These are phyloP conservation scores for Fusarium sp. DNA, from an alignment of 2,329 filamentous ascomycete genomes.

Conservation along the genomic window DNA sequence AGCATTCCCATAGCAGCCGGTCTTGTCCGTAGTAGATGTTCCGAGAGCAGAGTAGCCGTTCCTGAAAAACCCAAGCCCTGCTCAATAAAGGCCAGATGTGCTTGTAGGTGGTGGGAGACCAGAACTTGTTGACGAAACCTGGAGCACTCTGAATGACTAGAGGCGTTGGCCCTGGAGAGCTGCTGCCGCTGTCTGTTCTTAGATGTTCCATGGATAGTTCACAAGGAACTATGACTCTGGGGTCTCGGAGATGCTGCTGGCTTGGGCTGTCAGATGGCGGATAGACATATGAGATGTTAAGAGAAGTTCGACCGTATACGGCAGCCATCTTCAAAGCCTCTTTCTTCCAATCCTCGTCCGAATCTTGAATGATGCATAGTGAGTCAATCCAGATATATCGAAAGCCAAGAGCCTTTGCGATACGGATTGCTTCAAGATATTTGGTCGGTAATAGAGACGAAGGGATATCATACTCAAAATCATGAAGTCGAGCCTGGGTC, in stretches of 20 bases:
- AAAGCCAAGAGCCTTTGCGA: neutral
- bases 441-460: neutral
- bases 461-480: constrained; percentile 4
- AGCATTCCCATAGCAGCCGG: constrained; percentile 18
- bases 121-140: neutral
- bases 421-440: constrained; percentile 1
- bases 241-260: neutral
- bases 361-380: neutral
- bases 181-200: neutral
- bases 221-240: neutral
- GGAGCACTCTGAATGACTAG: neutral
- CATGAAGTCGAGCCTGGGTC: neutral
- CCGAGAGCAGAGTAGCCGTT: neutral
- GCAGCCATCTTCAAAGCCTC: constrained; percentile 1
- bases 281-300: neutral
- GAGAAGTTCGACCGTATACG: neutral
- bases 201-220: neutral
- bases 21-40: constrained; percentile 18
- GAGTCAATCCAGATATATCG: neutral
- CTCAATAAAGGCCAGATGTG: neutral
- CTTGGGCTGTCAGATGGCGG: neutral
- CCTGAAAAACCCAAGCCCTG: neutral
- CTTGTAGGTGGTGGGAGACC: neutral
- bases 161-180: neutral
- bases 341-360: neutral